Evolutionary conservation across 2,329 filamentous ascomycete genomes (phyloP), one percentile per base, ranked within the genome.

Genomic region (Fusarium phyllophilum): DNA sequence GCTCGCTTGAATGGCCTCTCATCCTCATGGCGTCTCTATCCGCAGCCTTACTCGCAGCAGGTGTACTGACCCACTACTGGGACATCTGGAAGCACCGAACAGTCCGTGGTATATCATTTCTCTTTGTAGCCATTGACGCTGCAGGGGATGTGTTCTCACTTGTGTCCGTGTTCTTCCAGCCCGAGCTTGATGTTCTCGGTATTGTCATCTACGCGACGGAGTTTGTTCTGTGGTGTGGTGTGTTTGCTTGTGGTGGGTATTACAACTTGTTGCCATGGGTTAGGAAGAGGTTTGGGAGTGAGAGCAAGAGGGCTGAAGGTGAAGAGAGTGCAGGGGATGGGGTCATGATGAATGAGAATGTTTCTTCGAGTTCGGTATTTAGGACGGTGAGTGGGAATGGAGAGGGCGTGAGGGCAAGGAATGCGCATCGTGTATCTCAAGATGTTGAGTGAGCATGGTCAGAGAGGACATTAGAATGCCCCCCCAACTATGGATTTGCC

Each of bases 71-170:
- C 5, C 91, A 94, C 78, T 94, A 93, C 75, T 89, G 87, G 84
- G 91, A 94, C 70, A 93, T 94, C 29, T 93, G 89, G 76, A 78
- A 85, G 5, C 88, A 92, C 73, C 86, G 89, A 12, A 92, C 91
- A 0, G 91, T 93, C 4, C 85, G 90, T 20, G 91, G 92, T 13
- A 93, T 94, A 44, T 93, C 91, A 2, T 93, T 94, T 79, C 83
- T 93, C 6, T 94, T 94, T 73, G 91, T 93, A 0, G 89, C 84
- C 4, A 91, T 94, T 48, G 92, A 94, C 80, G 92, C 91, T 0
- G 84, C 89, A 1, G 92, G 92, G 0, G 92, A 94, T 78, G 78
- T 94, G 8, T 91, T 91, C 61, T 93, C 91, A 0, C 82, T 94
- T 1, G 78, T 91, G 6, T 92, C 91, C 1, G 84, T 94, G 22